Percentiles rank a stretch among this genome's conserved stretches.
phyloP scores from a whole-genome alignment of 108 stramenopile genomes.

The Nitzschia sp. region DNA sequence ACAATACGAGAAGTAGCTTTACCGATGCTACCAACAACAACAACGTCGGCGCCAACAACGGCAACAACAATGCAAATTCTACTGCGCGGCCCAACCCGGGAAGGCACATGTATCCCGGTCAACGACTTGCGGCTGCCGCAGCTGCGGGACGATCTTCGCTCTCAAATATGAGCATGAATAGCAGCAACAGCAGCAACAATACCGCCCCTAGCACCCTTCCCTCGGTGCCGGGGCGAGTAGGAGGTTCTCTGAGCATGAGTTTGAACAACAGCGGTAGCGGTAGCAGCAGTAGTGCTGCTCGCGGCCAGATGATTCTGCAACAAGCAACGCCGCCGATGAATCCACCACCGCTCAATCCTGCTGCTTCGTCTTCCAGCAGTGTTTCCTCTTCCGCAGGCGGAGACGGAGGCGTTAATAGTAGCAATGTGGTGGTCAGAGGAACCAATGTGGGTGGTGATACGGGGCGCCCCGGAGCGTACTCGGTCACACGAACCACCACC shows the following conservation, averaged over 20 bases:
- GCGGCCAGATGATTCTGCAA: not conserved
- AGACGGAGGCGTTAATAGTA: no score
- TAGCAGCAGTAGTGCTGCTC: not conserved
- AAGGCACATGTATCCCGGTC: constrained; percentile 28
- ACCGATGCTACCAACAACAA: not conserved
- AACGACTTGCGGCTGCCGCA: constrained; percentile 13
- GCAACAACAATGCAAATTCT: not conserved
- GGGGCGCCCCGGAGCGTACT: constrained; percentile 56
- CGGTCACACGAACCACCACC: constrained; percentile 50
- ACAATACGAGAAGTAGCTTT: not conserved
- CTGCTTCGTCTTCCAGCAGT: not conserved
- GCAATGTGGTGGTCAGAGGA: constrained; percentile 15
- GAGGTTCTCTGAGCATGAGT: not conserved
- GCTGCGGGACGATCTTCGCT: constrained; percentile 4
- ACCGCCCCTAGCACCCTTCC: not conserved
- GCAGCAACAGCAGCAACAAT: no score
- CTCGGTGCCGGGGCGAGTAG: not conserved
- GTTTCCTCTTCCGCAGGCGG: not conserved
- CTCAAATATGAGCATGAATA: not conserved
- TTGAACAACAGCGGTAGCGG: not conserved
- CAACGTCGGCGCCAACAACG: not conserved
- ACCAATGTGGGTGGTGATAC: not conserved
- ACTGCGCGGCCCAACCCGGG: not conserved
- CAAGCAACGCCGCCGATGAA: constrained; percentile 1
- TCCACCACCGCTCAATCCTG: constrained; percentile 1